These are phyloP conservation scores for Pseudovirgaria hyperparasitica DNA, from an alignment of 2,329 filamentous ascomycete species.

Conservation along the genomic window DNA sequence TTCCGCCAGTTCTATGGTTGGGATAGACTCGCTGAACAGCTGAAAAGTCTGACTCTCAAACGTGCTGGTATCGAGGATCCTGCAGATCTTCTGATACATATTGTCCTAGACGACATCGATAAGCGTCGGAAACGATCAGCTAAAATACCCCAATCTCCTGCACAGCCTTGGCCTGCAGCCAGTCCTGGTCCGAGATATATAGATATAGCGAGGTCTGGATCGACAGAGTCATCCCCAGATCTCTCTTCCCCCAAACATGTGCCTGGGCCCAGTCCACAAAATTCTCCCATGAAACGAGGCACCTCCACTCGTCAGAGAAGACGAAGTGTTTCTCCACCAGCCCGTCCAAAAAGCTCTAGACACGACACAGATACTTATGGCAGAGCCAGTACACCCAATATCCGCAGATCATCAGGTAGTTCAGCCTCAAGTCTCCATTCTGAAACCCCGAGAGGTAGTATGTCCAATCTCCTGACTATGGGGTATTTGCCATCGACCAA, in stretches of 20 bases:
- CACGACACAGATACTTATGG: slow-evolving; percentile 52
- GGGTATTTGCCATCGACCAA: slow-evolving; percentile 70
- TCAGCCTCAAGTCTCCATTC: slow-evolving; percentile 65
- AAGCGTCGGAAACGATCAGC: slow-evolving; percentile 78
- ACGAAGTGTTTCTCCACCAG: slow-evolving; percentile 72
- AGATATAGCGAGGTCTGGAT: slow-evolving; percentile 57
- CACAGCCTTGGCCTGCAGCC: slow-evolving; percentile 50
- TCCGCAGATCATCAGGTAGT: slow-evolving; percentile 82
- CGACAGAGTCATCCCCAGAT: slow-evolving; percentile 34
- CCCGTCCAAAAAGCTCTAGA: slow-evolving; percentile 62
- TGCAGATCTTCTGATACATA: slow-evolving; percentile 77
- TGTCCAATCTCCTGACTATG: slow-evolving; percentile 61
- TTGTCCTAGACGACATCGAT: slow-evolving; percentile 94
- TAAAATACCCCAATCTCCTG: slow-evolving; percentile 71
- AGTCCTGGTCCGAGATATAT: slow-evolving; percentile 52
- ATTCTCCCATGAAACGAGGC: slow-evolving; percentile 36
- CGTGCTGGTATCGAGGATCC: slow-evolving; percentile 81
- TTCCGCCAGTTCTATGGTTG: slow-evolving; percentile 96
- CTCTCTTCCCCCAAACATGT: slow-evolving; percentile 26
- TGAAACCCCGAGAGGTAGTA: slow-evolving; percentile 49
- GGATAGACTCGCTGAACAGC: slow-evolving; percentile 84
- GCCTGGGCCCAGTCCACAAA: slow-evolving; percentile 37
- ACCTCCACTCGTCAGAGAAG: slow-evolving; percentile 43
- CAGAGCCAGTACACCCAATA: slow-evolving; percentile 56
- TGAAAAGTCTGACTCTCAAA: slow-evolving; percentile 80